These are phyloP conservation scores for Mallotus repandus DNA, from an alignment of 441 rosid species.

Conservation along the genomic window DNA sequence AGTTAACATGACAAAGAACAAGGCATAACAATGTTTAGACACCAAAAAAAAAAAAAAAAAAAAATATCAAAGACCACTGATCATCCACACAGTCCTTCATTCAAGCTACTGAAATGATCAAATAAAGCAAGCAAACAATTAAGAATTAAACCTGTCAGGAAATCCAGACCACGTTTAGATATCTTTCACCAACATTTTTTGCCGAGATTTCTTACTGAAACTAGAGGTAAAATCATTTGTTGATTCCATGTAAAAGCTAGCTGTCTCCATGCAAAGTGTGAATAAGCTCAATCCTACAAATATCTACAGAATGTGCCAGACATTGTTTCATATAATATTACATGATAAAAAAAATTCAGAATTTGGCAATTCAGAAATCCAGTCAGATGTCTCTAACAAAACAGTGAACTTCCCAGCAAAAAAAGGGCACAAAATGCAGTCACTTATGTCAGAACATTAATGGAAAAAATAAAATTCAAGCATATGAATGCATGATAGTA, in stretches of 20 bases:
- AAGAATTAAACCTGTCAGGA: background rate
- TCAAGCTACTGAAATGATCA: background rate
- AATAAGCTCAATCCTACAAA: background rate
- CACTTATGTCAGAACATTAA: background rate
- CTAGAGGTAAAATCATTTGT: background rate
- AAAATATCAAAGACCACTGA: background rate
- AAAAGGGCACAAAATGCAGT: too few relatives aligned
- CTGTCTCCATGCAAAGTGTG: background rate
- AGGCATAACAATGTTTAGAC: too few relatives aligned
- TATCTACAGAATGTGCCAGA: background rate
- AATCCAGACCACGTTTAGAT: background rate
- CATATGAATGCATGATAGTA: background rate
- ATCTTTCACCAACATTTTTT: too few relatives aligned
- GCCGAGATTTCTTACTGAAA: background rate
- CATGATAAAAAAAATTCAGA: background rate
- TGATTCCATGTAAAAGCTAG: slow-evolving; percentile 3
- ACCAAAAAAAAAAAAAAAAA: too few relatives aligned
- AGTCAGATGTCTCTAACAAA: background rate
- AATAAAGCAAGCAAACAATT: background rate
- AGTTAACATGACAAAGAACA: background rate
- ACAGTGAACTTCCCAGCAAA: background rate
- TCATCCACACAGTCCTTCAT: too few relatives aligned
- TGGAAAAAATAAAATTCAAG: background rate
- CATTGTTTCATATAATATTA: background rate
- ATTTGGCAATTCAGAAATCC: slow-evolving; percentile 5